These are phyloP conservation scores for Aeschynomene evenia DNA, from an alignment of 306 rosid species.

Conservation along the genomic window DNA sequence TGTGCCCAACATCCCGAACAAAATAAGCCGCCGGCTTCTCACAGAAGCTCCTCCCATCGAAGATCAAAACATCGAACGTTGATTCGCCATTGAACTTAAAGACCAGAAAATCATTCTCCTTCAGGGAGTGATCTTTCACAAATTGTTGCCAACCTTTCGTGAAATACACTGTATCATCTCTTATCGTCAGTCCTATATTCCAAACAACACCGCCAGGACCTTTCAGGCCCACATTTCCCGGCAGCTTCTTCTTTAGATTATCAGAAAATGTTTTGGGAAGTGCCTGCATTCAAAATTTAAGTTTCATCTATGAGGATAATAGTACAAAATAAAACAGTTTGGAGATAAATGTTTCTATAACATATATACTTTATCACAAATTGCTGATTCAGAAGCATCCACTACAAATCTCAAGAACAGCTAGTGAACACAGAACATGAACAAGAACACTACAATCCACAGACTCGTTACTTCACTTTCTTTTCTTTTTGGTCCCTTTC, in stretches of 20 bases:
- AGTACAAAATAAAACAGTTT: not conserved
- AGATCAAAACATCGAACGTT: constrained; percentile 58
- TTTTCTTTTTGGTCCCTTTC: not conserved
- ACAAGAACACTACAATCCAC: constrained; percentile 12
- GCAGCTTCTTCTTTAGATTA: constrained; percentile 56
- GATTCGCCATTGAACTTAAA: constrained; percentile 64
- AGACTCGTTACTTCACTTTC: not conserved
- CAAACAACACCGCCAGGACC: constrained; percentile 67
- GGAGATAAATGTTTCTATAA: not conserved
- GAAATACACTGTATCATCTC: constrained; percentile 43
- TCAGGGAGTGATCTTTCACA: constrained; percentile 52
- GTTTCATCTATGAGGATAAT: not conserved
- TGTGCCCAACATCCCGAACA: constrained; percentile 47
- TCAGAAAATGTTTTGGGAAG: constrained; percentile 54
- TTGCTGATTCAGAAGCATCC: not conserved
- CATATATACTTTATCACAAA: not conserved
- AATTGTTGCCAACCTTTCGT: constrained; percentile 61
- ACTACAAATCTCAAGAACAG: not conserved
- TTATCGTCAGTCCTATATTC: constrained; percentile 49
- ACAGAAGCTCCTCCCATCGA: constrained; percentile 52
- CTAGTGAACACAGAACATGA: not conserved
- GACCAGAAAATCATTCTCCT: constrained; percentile 62
- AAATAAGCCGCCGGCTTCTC: constrained; percentile 67
- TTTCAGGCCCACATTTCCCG: constrained; percentile 47
- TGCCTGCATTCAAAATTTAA: constrained; percentile 44